Base-by-base conservation (phyloP, 306 rosid species). In the Arachis stenosperma region DNA sequence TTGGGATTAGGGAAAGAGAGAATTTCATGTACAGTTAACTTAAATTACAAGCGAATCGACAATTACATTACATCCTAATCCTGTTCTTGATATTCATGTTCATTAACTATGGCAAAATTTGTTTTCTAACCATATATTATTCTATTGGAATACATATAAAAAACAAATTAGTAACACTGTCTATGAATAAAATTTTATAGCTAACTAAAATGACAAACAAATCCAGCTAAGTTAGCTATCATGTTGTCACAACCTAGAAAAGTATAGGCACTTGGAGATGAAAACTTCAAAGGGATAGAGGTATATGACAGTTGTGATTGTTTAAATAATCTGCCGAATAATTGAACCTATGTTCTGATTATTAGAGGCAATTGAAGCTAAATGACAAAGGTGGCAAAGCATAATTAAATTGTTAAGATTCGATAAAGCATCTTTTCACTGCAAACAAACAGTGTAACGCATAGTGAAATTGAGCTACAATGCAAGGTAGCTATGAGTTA, bases 221-320 rank as follows among this genome's bases (percentile, higher is more conserved):
- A 70, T 67, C 13, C 61, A 44, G 64, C 62, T 9, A 70, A 65
- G 69, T 52, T 63, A 44, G 44, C 37, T 9, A 47, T 55, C 59
- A 6, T 36, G 36, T 48, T 8, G 73, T 75, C 40, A 71, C 69
- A 62, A 69, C 65, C 85, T n/a, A 73, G 57, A 74, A 39, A 60
- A 27, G 7, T 41, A 63, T 61, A 27, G 13, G 48, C 5, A 48
- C 5, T 48, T 9, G 13, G 54, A 1, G 6, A 10, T 2, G 54
- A 48, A 48, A 48, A 48, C n/a, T 48, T 48, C 54, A 48, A 48
- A 48, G 15, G 54, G 54, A 4, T 3, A 11, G 5, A 48, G 1
- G 1, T 48, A 48, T 12, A 48, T 48, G 54, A 48, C 6, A 48
- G 5, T 36, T 57, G 5, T 40, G 10, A 53, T 37, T 62, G 5